Base-by-base conservation (phyloP, 192 early-diverging fungal genomes). In the Phycomyces nitens region DNA sequence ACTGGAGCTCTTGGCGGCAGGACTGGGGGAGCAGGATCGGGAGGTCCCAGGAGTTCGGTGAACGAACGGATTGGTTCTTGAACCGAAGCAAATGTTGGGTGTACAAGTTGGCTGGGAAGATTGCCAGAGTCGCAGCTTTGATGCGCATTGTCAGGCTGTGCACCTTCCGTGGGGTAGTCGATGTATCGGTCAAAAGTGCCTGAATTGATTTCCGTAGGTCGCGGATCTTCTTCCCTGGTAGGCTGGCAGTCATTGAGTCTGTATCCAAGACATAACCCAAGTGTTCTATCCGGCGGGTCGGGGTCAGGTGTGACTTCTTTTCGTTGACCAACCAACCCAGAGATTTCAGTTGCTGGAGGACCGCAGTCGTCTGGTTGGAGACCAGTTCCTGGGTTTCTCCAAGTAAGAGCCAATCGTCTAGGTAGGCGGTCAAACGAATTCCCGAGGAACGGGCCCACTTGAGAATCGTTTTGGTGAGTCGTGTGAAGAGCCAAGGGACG, bases 271-370 rank as follows among this genome's bases (percentile, higher is more conserved):
- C 22, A 42, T 64, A 72, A 9, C 67, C 70, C 2, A 77, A 43
- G 27, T 76, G 74, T 9, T 76, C 63, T 50, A 76, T 38, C 11
- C 12, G n/a, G 21, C 71, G 65, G 0, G 69, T 41, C 16, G 68
- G 68, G 5, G 22, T 49, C 22, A 68, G 23, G 7, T 20, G 34
- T 7, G 73, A 75, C 34, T 70, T 75, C 53, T 56, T 44, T n/a
- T 11, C 8, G 38, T 72, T 66, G 51, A 71, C 47, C 2, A 68
- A 8, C 21, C 64, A 71, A 0, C 74, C 66, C 0, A 71, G 59
- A 0, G 10, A 0, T 26, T 24, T 9, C 21, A 55, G 14, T 2
- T 27, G 6, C 8, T 24, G 21, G 5, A 75, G 34, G 38, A 60
- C 22, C 12, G 1, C 23, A 0, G 0, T 6, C 22, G 22, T 49